A percentile compares a stretch with the other conserved stretches of the same genome.
phyloP scores from a whole-genome alignment of 768 basidiomycete species.

The Nevesoporus exiguus region DNA sequence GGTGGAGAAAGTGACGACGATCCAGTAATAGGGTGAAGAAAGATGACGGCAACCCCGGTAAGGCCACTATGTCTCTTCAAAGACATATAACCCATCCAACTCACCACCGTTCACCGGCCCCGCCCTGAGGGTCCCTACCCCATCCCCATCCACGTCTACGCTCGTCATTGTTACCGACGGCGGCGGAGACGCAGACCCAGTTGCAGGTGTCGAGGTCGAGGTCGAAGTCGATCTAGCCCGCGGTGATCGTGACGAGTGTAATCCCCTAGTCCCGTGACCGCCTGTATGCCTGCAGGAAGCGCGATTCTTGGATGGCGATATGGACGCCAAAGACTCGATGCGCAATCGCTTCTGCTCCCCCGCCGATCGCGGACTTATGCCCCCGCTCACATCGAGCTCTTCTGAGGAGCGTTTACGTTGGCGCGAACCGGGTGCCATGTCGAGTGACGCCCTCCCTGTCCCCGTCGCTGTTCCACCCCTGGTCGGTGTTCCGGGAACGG shows the following conservation, averaged over 20 bases:
- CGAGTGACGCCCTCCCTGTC: background rate
- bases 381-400: conserved; percentile 36
- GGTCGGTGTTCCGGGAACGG: background rate
- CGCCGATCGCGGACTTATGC: conserved; percentile 7
- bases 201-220: conserved; percentile 2
- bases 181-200: conserved; percentile 17
- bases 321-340: conserved; percentile 15
- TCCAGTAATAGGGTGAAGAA: background rate
- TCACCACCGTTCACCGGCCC: conserved; percentile 31
- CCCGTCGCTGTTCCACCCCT: background rate
- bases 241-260: conserved; percentile 12
- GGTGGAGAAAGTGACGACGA: conserved; percentile 1
- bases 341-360: conserved; percentile 29
- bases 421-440: conserved; percentile 16
- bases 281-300: background rate
- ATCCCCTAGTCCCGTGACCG: background rate
- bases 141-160: conserved; percentile 18
- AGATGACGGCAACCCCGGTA: background rate
- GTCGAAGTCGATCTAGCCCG: conserved; percentile 5
- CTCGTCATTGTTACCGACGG: conserved; percentile 22
- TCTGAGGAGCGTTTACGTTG: conserved; percentile 50
- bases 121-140: conserved; percentile 20
- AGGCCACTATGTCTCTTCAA: conserved; percentile 19
- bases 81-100: conserved; percentile 31
- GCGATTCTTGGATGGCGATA: conserved; percentile 6